These are phyloP conservation scores for Adiantum capillusveneris DNA, from an alignment of 75 land plant genomes.

Conservation along the genomic window DNA sequence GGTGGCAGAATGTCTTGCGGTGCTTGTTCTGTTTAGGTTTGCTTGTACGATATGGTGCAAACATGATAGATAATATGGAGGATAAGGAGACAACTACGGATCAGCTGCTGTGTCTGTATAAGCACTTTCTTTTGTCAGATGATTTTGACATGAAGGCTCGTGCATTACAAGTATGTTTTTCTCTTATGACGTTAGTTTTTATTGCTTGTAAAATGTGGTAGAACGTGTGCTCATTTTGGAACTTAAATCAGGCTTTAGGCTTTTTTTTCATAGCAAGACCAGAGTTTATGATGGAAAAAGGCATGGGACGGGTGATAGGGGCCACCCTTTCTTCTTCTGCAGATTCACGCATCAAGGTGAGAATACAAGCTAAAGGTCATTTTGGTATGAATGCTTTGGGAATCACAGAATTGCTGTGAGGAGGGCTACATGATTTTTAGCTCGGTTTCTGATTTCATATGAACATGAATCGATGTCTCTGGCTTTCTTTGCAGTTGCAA, in stretches of 20 bases:
- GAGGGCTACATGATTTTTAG: background rate
- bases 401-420: no score
- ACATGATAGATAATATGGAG: slow-evolving; percentile 27
- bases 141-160: slow-evolving; percentile 81
- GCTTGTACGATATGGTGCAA: slow-evolving; percentile 78
- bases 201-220: background rate
- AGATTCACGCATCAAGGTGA: slow-evolving; percentile 74
- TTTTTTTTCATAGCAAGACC: slow-evolving; percentile 84
- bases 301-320: slow-evolving; percentile 61
- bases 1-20: slow-evolving; percentile 79
- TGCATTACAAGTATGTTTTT: slow-evolving; percentile 65
- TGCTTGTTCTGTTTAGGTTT: slow-evolving; percentile 89
- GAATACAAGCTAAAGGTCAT: background rate
- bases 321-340: slow-evolving; percentile 52
- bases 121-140: slow-evolving; percentile 59
- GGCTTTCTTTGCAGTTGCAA: slow-evolving; percentile 78
- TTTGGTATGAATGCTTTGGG: no score
- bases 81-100: slow-evolving; percentile 32
- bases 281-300: slow-evolving; percentile 87
- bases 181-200: slow-evolving; percentile 9
- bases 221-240: background rate
- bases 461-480: no score
- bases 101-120: slow-evolving; percentile 50
- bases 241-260: slow-evolving; percentile 70
- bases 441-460: background rate